Conservation (phyloP, 306 rosid species). For the barrel medic (Medicago truncatula) region MtrunA17r5.0-ANR NC_053042.1:46656501-46657000, state of each 20-base stretch:
- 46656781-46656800: constrained; percentile 89
- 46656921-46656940: constrained; percentile 76
- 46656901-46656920: constrained; percentile 93
- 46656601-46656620: constrained; percentile 58
- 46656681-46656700: constrained; percentile 79
- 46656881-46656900: constrained; percentile 96
- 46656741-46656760: constrained; percentile 87
- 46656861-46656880: constrained; percentile 85
- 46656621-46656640: constrained; percentile 68
- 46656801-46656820: constrained; percentile 69
- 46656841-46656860: constrained; percentile 82
- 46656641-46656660: constrained; percentile 62
- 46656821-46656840: constrained; percentile 70
- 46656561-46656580: constrained; percentile 55
- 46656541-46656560: neutral
- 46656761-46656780: constrained; percentile 80
- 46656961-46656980: constrained; percentile 66
- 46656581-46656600: constrained; percentile 65
- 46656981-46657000: constrained; percentile 56
- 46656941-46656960: constrained; percentile 61
- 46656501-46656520: neutral
- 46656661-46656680: constrained; percentile 82
- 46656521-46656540: neutral
- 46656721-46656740: constrained; percentile 78
- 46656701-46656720: constrained; percentile 67